phyloP scores from a whole-genome alignment of 2,329 filamentous ascomycete species.

The Talaromyces sp. region DNA sequence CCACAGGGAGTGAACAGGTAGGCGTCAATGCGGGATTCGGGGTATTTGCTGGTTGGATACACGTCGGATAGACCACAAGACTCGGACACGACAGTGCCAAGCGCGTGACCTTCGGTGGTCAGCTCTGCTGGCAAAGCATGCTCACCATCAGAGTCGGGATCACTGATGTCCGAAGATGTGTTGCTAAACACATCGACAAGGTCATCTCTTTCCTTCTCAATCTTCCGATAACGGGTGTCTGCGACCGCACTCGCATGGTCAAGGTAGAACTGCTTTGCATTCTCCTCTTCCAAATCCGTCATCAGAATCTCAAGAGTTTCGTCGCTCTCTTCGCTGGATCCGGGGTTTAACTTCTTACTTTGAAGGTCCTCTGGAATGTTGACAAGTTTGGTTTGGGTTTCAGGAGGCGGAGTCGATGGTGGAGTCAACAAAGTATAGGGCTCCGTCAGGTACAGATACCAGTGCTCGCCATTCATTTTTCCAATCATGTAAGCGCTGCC shows the following conservation, averaged over 20 bases:
- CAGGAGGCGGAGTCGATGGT: slow-evolving; percentile 62
- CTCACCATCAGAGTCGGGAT: slow-evolving; percentile 44
- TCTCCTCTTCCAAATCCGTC: slow-evolving; percentile 62
- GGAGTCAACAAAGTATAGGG: slow-evolving; percentile 75
- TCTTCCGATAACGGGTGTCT: slow-evolving; percentile 69
- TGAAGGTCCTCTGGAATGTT: slow-evolving; percentile 42
- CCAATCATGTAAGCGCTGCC: slow-evolving; percentile 99
- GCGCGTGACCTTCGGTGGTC: slow-evolving; percentile 86
- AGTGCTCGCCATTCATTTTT: slow-evolving; percentile 99
- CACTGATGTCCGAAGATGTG: slow-evolving; percentile 57
- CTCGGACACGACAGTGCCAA: slow-evolving; percentile 89
- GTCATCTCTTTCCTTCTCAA: slow-evolving; percentile 56
- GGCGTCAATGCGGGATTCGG: slow-evolving; percentile 87
- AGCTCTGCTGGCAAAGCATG: slow-evolving; percentile 61
- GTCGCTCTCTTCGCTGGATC: slow-evolving; percentile 34
- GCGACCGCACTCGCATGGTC: slow-evolving; percentile 86
- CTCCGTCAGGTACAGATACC: slow-evolving; percentile 95
- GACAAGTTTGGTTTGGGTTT: slow-evolving; percentile 55
- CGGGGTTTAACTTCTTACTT: slow-evolving; percentile 10
- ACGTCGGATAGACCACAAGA: slow-evolving; percentile 82
- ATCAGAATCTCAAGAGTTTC: slow-evolving; percentile 59
- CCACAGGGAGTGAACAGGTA: slow-evolving; percentile 96
- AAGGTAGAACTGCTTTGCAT: slow-evolving; percentile 64
- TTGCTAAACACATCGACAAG: slow-evolving; percentile 72
- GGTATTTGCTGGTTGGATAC: slow-evolving; percentile 80